Conservation (phyloP, 768 basidiomycete genomes). For the Naganishia vaughanmartiniae region DNA sequence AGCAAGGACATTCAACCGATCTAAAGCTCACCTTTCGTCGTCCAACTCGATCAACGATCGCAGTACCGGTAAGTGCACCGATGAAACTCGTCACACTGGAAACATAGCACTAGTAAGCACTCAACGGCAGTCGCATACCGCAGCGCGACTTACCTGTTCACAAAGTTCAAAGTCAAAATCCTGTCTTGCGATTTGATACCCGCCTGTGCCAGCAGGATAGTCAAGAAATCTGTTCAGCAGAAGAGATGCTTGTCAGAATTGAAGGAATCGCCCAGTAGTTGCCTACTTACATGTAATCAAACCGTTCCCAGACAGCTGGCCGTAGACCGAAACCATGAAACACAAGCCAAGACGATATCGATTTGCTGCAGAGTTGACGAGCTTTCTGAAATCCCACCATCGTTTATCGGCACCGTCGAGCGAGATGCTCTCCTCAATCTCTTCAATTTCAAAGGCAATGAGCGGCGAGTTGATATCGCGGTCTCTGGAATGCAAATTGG, state of each 20-base stretch:
- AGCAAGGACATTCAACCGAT: not conserved
- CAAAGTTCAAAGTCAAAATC: constrained; percentile 57
- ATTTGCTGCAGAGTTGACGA: constrained; percentile 57
- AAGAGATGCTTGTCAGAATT: not conserved
- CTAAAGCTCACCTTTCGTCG: constrained; percentile 50
- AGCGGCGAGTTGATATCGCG: constrained; percentile 58
- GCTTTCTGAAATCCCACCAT: constrained; percentile 62
- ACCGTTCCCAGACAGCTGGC: constrained; percentile 56
- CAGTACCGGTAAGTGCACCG: constrained; percentile 53
- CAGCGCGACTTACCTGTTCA: constrained; percentile 52
- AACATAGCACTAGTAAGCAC: too few species aligned
- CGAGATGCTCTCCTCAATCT: constrained; percentile 59
- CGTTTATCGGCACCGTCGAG: constrained; percentile 53
- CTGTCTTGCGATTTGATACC: constrained; percentile 50
- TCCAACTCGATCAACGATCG: constrained; percentile 58
- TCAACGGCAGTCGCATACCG: too few species aligned
- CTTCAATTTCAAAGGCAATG: constrained; percentile 59
- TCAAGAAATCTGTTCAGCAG: constrained; percentile 49
- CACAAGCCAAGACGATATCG: constrained; percentile 59
- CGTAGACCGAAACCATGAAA: constrained; percentile 58
- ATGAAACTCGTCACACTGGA: constrained; percentile 55
- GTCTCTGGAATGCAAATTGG: constrained; percentile 57
- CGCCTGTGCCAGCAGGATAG: constrained; percentile 41
- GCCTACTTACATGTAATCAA: constrained; percentile 53
- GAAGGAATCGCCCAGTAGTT: not conserved